Evolutionary conservation across 352 stramenopile species (phyloP).

Genomic region (Thalassiosira sp.): DNA sequence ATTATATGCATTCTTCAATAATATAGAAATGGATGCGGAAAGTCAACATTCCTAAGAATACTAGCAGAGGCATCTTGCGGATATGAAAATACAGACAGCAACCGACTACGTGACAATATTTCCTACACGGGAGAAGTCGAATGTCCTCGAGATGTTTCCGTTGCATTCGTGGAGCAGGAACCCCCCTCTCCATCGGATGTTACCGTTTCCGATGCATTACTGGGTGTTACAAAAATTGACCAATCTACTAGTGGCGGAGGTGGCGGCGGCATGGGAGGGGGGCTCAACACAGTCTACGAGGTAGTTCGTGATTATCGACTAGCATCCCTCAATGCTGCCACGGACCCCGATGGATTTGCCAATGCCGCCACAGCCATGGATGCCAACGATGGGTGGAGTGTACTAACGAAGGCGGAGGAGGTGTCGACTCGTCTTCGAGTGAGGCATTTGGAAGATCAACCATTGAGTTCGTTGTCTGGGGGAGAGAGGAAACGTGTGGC

Average conservation of each 20-base stretch:
- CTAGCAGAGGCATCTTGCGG: slow-evolving; percentile 56
- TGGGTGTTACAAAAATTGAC: slow-evolving; percentile 53
- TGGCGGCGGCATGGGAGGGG: background rate
- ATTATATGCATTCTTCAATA: background rate
- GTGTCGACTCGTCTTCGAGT: slow-evolving; percentile 72
- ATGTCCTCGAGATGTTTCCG: slow-evolving; percentile 44
- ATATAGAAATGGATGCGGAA: slow-evolving; percentile 52
- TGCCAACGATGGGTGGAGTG: slow-evolving; percentile 60
- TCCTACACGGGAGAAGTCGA: slow-evolving; percentile 68
- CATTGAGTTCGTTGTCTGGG: slow-evolving; percentile 65
- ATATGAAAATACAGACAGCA: background rate
- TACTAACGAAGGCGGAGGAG: slow-evolving; percentile 80
- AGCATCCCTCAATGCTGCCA: slow-evolving; percentile 45
- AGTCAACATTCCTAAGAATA: slow-evolving; percentile 76
- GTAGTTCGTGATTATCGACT: slow-evolving; percentile 65
- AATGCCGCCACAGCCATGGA: slow-evolving; percentile 68
- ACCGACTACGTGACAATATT: slow-evolving; percentile 52
- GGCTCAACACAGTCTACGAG: slow-evolving; percentile 55
- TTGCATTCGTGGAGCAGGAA: slow-evolving; percentile 81
- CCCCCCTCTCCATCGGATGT: slow-evolving; percentile 64
- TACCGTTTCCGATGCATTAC: slow-evolving; percentile 70
- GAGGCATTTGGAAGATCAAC: slow-evolving; percentile 65
- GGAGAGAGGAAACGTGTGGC: slow-evolving; percentile 81
- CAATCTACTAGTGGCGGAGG: background rate
- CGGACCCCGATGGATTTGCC: slow-evolving; percentile 67